A percentile compares a stretch with the other conserved stretches of the same genome.
Evolutionary conservation across 83 land plant species (phyloP).

Genomic region (Diphasiastrum complanatum): DNA sequence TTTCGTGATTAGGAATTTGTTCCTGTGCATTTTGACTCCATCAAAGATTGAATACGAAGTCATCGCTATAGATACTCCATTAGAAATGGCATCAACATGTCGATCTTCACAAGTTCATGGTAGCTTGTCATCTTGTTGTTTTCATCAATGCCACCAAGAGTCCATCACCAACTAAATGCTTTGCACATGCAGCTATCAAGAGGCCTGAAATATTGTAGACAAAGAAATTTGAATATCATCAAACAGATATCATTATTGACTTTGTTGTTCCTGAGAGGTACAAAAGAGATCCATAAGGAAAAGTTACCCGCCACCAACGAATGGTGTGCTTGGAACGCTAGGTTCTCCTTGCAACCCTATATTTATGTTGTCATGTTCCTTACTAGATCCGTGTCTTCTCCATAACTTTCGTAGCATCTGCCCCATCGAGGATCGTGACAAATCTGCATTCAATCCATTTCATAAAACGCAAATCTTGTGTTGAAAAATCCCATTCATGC

Average conservation of each 20-base stretch:
- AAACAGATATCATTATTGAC: neutral
- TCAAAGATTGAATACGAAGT: conserved; percentile 61
- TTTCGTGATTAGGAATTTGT: conserved; percentile 42
- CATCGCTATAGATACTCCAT: conserved; percentile 66
- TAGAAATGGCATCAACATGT: conserved; percentile 44
- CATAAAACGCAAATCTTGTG: no score
- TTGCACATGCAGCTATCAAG: conserved; percentile 70
- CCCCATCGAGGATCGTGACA: conserved; percentile 80
- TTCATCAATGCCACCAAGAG: conserved; percentile 47
- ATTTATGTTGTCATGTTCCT: conserved; percentile 47
- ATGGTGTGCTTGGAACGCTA: conserved; percentile 20
- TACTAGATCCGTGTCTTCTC: conserved; percentile 57
- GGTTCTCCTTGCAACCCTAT: conserved; percentile 53
- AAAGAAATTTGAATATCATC: neutral
- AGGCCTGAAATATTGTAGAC: conserved; percentile 19
- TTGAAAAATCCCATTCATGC: no score
- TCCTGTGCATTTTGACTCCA: conserved; percentile 67
- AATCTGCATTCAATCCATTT: conserved; percentile 18
- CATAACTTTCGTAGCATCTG: conserved; percentile 67
- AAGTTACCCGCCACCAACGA: no score
- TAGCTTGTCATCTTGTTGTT: conserved; percentile 42
- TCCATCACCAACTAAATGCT: conserved; percentile 74
- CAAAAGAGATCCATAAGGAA: no score
- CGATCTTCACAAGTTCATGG: conserved; percentile 42
- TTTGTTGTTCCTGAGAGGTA: no score